A percentile compares a stretch with the other conserved stretches of the same genome.
Evolutionary conservation across 2,329 filamentous ascomycete genomes (phyloP).

Genomic region (Fusarium annulatum): DNA sequence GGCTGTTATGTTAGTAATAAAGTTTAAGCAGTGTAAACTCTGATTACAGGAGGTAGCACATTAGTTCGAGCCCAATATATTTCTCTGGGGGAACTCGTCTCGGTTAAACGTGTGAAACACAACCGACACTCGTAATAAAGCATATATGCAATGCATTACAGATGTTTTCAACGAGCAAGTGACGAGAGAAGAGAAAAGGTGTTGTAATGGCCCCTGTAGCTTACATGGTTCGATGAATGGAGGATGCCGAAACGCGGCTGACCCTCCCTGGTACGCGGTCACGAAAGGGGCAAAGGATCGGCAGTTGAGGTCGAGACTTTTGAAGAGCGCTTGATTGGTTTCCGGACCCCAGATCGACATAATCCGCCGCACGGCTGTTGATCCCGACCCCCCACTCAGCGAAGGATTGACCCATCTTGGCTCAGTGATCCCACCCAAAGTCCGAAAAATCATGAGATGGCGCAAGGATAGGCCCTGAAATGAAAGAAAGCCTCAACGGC

Average conservation of each 20-base stretch:
- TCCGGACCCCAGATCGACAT: neutral
- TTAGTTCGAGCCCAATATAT: neutral
- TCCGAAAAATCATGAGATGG: neutral
- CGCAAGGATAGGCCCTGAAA: neutral
- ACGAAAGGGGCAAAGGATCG: slow-evolving; percentile 2
- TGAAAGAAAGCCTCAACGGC: neutral
- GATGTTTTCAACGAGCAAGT: too few species aligned
- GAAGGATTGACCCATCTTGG: neutral
- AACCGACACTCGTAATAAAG: neutral
- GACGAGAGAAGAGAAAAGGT: neutral
- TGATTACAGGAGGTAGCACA: neutral
- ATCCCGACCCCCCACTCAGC: slow-evolving; percentile 2
- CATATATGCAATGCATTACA: neutral
- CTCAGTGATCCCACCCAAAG: neutral
- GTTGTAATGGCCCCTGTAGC: neutral
- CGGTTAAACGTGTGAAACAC: neutral
- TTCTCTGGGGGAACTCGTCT: neutral
- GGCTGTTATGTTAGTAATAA: neutral
- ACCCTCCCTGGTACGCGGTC: neutral
- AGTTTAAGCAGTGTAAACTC: neutral
- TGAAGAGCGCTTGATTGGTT: neutral
- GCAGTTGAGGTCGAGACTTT: neutral
- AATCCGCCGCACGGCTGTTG: neutral
- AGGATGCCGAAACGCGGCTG: neutral
- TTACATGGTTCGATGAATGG: slow-evolving; percentile 1